Evolutionary conservation across 768 basidiomycete genomes (phyloP).

Genomic region (Mycena polygramma): DNA sequence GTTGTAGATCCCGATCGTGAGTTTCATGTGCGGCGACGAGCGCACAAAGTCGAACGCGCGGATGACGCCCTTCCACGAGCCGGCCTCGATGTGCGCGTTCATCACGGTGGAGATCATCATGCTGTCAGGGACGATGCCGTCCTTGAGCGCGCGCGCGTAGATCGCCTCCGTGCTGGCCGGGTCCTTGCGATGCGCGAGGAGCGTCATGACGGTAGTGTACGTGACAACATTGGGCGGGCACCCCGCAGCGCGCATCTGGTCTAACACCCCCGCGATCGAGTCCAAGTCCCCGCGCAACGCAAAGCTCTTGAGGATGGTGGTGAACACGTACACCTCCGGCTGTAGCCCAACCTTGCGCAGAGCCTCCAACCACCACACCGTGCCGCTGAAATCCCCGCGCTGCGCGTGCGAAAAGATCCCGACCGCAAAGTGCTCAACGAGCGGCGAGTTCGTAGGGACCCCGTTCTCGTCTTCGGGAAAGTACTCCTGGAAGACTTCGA

Average conservation of each 20-base stretch:
- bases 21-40: constrained; percentile 51
- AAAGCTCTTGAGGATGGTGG: constrained; percentile 70
- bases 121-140: constrained; percentile 73
- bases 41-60: constrained; percentile 75
- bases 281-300: constrained; percentile 67
- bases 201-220: constrained; percentile 78
- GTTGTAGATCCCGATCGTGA: constrained; percentile 78
- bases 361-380: constrained; percentile 67
- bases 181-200: constrained; percentile 74
- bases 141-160: constrained; percentile 72
- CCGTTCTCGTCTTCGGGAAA: constrained; percentile 58
- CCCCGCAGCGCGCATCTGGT: constrained; percentile 70
- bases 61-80: constrained; percentile 83
- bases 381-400: constrained; percentile 58
- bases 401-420: constrained; percentile 69
- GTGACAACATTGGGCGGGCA: constrained; percentile 62
- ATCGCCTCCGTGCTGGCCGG: constrained; percentile 73
- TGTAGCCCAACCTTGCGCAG: constrained; percentile 62
- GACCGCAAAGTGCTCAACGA: constrained; percentile 64
- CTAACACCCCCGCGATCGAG: constrained; percentile 61
- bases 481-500: constrained; percentile 65
- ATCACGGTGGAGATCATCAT: constrained; percentile 79
- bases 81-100: constrained; percentile 86
- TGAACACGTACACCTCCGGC: constrained; percentile 71
- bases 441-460: constrained; percentile 52